These are phyloP conservation scores for Xylaria longipes DNA, from an alignment of 495 filamentous ascomycete species.

Conservation along the genomic window DNA sequence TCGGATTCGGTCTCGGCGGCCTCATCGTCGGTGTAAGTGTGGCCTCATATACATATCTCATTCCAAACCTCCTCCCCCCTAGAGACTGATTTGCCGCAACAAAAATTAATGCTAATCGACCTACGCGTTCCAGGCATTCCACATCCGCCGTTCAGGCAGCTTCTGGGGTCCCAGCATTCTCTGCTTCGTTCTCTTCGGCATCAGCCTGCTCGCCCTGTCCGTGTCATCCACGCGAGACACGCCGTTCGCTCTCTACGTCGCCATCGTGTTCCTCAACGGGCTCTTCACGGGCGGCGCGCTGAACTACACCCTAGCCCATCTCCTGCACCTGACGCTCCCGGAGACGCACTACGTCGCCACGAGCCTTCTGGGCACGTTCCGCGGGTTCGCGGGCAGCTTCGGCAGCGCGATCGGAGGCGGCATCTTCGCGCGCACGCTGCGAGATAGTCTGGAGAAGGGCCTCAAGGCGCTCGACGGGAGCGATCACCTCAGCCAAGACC, in stretches of 20 bases:
- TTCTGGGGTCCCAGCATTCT: constrained; percentile 68
- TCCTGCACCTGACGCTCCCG: constrained; percentile 69
- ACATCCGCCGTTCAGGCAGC: constrained; percentile 69
- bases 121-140: constrained; percentile 54
- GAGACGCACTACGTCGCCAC: constrained; percentile 73
- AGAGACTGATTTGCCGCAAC: neutral
- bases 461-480: constrained; percentile 55
- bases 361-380: constrained; percentile 71
- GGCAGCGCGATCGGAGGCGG: constrained; percentile 80
- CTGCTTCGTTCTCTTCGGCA: constrained; percentile 60
- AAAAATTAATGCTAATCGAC: neutral
- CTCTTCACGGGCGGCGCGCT: constrained; percentile 71
- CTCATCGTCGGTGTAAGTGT: constrained; percentile 63
- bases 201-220: constrained; percentile 57
- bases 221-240: constrained; percentile 57
- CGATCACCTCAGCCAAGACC: constrained; percentile 43
- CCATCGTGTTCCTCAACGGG: constrained; percentile 67
- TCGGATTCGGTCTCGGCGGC: constrained; percentile 74
- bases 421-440: constrained; percentile 68
- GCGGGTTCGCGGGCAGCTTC: constrained; percentile 77
- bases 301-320: constrained; percentile 79
- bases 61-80: neutral
- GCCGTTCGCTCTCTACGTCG: constrained; percentile 55
- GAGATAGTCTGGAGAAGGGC: constrained; percentile 59
- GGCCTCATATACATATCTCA: neutral